Percentiles rank a stretch among this genome's conserved stretches.
Evolutionary conservation across 106 monocot species (phyloP).

Genomic region (Dendrobium nobile): DNA sequence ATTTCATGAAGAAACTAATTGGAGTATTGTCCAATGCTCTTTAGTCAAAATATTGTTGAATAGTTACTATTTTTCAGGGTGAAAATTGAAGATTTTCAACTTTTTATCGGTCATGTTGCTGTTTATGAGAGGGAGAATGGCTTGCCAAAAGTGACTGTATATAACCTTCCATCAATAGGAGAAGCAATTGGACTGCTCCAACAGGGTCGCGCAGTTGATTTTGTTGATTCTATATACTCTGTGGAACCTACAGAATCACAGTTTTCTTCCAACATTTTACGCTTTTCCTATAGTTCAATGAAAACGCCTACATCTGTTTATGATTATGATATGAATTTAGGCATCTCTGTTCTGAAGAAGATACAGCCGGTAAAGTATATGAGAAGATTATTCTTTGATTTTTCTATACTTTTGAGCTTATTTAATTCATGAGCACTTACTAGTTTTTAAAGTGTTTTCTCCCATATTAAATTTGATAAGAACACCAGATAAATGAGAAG

Average conservation of each 20-base stretch:
- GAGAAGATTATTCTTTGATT: neutral
- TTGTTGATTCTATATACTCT: slow-evolving; percentile 60
- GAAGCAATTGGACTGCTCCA: slow-evolving; percentile 34
- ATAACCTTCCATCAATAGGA: slow-evolving; percentile 45
- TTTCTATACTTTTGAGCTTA: neutral
- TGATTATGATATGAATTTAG: slow-evolving; percentile 61
- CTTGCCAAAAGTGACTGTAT: slow-evolving; percentile 44
- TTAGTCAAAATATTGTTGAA: neutral
- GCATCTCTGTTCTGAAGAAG: slow-evolving; percentile 62
- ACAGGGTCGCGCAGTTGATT: slow-evolving; percentile 31
- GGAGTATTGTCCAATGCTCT: neutral
- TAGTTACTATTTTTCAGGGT: slow-evolving; percentile 34
- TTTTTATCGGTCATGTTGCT: slow-evolving; percentile 51
- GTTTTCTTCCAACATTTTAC: slow-evolving; percentile 47
- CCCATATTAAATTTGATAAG: neutral
- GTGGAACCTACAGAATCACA: slow-evolving; percentile 46
- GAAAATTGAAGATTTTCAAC: slow-evolving; percentile 49
- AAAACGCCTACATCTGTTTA: slow-evolving; percentile 49
- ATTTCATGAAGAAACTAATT: no score
- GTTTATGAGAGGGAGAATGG: slow-evolving; percentile 64
- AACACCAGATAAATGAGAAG: neutral
- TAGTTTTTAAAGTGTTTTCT: neutral
- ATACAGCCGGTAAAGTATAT: slow-evolving; percentile 33
- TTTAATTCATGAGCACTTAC: neutral
- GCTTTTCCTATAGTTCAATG: slow-evolving; percentile 66